Evolutionary conservation across 768 basidiomycete genomes (phyloP).

Genomic region (Russula virescens): DNA sequence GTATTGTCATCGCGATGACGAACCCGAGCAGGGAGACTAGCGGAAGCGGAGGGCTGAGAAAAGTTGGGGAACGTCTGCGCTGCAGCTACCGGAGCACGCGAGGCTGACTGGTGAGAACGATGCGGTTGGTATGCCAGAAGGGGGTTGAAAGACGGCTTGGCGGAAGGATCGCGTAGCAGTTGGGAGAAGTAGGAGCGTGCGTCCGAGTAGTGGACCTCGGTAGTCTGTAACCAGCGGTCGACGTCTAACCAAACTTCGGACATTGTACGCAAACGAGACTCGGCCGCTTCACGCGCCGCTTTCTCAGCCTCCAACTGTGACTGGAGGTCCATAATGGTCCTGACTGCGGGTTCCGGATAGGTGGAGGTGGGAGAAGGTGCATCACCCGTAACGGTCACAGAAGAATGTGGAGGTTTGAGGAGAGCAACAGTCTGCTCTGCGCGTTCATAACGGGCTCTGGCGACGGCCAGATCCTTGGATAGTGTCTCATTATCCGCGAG

Average conservation of each 20-base stretch:
- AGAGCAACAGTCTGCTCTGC: conserved; percentile 22
- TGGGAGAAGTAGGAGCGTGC: conserved; percentile 24
- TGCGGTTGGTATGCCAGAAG: conserved; percentile 16
- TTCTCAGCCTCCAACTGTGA: conserved; percentile 21
- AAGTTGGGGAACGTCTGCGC: conserved; percentile 32
- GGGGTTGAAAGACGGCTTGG: conserved; percentile 18
- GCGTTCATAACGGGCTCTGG: conserved; percentile 21
- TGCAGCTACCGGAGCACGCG: conserved; percentile 9
- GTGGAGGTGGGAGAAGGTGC: conserved; percentile 9
- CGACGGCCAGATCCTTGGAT: conserved; percentile 17
- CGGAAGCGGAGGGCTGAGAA: conserved; percentile 39
- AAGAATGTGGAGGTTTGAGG: conserved; percentile 7
- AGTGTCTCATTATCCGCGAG: conserved; percentile 25
- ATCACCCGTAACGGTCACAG: conserved; percentile 6
- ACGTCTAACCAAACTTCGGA: conserved; percentile 23
- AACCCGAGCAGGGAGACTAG: conserved; percentile 34
- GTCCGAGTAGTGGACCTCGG: conserved; percentile 18
- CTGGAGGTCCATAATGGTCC: conserved; percentile 22
- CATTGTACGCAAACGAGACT: conserved; percentile 20
- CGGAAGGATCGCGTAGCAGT: conserved; percentile 19
- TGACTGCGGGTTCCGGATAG: conserved; percentile 20
- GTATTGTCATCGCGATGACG: conserved; percentile 42
- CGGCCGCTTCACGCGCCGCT: conserved; percentile 22
- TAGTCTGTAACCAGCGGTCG: conserved; percentile 20
- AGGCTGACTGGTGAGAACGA: conserved; percentile 3